These are phyloP conservation scores for Neurospora sp. DNA, from an alignment of 495 filamentous ascomycete species.

Conservation along the genomic window DNA sequence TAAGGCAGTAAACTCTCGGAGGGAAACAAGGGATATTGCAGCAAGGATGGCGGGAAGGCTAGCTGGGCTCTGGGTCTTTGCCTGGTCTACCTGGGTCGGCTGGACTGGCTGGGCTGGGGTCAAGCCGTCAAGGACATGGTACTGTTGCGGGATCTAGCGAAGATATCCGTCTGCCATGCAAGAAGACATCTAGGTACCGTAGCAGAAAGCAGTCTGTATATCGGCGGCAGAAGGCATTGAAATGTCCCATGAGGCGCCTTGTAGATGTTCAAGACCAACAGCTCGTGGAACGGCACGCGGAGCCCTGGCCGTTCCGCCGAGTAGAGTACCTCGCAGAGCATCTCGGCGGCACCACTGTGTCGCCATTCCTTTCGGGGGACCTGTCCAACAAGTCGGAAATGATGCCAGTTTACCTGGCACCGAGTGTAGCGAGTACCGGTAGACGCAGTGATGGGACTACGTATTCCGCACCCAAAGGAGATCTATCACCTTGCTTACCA, in stretches of 20 bases:
- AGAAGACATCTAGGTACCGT: not conserved
- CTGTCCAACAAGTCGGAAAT: not conserved
- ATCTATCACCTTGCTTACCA: not conserved
- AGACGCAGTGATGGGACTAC: not conserved
- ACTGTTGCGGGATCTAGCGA: not conserved
- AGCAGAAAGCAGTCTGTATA: not conserved
- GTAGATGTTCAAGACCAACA: not conserved
- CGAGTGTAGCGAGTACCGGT: not conserved
- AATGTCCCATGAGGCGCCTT: not conserved
- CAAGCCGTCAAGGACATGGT: not conserved
- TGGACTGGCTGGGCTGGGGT: not conserved
- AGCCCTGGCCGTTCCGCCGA: not conserved
- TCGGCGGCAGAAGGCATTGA: not conserved
- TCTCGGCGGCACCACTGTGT: not conserved
- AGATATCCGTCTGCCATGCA: not conserved
- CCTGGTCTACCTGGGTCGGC: constrained; percentile 1
- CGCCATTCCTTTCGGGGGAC: not conserved
- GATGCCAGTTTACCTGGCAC: not conserved
- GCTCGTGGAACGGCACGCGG: not conserved
- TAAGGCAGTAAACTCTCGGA: constrained; percentile 9
- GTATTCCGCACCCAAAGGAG: not conserved
- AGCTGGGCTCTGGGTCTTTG: constrained; percentile 1
- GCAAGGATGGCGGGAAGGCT: constrained; percentile 16
- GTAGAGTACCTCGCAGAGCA: not conserved
- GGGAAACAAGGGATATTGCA: constrained; percentile 9